Conservation (phyloP, 1,139 yeast genomes). For the Yamadazyma pseudoaaseri region DNA sequence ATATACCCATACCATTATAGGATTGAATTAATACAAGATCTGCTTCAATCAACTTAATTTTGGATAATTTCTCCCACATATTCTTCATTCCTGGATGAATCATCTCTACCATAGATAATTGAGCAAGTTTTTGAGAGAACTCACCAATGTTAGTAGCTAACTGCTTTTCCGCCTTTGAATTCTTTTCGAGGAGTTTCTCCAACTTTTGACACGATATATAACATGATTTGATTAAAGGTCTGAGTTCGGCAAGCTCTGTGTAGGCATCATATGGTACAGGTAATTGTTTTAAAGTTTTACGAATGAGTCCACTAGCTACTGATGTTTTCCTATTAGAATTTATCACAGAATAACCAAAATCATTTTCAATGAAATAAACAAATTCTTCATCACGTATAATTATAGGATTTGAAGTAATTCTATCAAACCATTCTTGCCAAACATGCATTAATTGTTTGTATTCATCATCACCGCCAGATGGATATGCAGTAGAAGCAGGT, state of each 20-base stretch:
- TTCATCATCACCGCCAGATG: constrained; percentile 83
- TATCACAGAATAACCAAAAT: constrained; percentile 75
- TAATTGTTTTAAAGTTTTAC: constrained; percentile 88
- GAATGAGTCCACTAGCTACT: constrained; percentile 77
- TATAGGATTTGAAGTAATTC: constrained; percentile 73
- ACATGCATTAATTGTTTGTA: constrained; percentile 51
- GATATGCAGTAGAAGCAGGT: constrained; percentile 68
- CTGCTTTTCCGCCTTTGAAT: constrained; percentile 53
- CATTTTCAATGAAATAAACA: constrained; percentile 83
- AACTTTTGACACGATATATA: constrained; percentile 61
- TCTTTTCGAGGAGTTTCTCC: constrained; percentile 52
- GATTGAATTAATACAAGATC: constrained; percentile 77
- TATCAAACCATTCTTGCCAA: constrained; percentile 85
- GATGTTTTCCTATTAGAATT: constrained; percentile 53
- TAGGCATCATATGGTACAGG: constrained; percentile 90
- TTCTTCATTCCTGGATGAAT: constrained; percentile 68
- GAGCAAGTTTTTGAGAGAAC: constrained; percentile 56
- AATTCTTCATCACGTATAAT: constrained; percentile 85
- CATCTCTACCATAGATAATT: constrained; percentile 50
- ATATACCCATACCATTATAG: constrained; percentile 68
- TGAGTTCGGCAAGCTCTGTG: constrained; percentile 72
- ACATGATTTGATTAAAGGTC: constrained; percentile 83
- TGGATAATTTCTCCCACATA: constrained; percentile 79
- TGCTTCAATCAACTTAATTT: constrained; percentile 65
- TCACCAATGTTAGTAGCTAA: constrained; percentile 61